These are phyloP conservation scores for Rhodotorula sp. DNA, from an alignment of 1,284 basidiomycete species.

Conservation along the genomic window DNA sequence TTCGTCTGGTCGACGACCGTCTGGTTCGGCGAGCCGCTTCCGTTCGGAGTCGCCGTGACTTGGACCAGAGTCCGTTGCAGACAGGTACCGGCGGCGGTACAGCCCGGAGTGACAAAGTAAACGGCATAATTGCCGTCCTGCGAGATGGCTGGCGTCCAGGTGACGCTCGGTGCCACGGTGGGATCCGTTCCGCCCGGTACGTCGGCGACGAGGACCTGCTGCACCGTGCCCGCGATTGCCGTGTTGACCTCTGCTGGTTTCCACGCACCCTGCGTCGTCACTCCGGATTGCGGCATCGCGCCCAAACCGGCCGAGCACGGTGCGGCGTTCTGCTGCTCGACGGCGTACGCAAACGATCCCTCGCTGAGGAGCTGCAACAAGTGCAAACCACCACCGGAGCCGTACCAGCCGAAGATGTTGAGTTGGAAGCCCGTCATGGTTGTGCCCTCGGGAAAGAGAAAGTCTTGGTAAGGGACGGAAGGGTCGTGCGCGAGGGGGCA, in stretches of 20 bases:
- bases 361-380: constrained; percentile 85
- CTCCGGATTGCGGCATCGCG: constrained; percentile 10
- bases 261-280: constrained; percentile 33
- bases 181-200: constrained; percentile 65
- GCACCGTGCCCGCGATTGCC: constrained; percentile 67
- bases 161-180: constrained; percentile 65
- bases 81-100: constrained; percentile 76
- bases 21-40: constrained; percentile 55
- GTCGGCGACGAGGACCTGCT: constrained; percentile 68
- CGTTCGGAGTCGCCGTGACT: constrained; percentile 71
- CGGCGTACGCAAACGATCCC: constrained; percentile 66
- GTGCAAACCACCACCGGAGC: constrained; percentile 76
- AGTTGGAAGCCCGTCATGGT: constrained; percentile 79
- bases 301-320: constrained; percentile 66
- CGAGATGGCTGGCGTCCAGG: constrained; percentile 86
- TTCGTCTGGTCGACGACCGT: constrained; percentile 73
- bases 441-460: constrained; percentile 65
- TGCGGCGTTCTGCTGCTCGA: constrained; percentile 59
- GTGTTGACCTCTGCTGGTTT: constrained; percentile 22
- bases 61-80: constrained; percentile 73
- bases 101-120: constrained; percentile 82
- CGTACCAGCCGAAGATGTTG: constrained; percentile 71
- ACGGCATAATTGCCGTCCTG: constrained; percentile 82
- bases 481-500: constrained; percentile 52
- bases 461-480: constrained; percentile 80